These are phyloP conservation scores for Xerocomellus dryophilus DNA, from an alignment of 768 basidiomycete genomes.

Conservation along the genomic window DNA sequence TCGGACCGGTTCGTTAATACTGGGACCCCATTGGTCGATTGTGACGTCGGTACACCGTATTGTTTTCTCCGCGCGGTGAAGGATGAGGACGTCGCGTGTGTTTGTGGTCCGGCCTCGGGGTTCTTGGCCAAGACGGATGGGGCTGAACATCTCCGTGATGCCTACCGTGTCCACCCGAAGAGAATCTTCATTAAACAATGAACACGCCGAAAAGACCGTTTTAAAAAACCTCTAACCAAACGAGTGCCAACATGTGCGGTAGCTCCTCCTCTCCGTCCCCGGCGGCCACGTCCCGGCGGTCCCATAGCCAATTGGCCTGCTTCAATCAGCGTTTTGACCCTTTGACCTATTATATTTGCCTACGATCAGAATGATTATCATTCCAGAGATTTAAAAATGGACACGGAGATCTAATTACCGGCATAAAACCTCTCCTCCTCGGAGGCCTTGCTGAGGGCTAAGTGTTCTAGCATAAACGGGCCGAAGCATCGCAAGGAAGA, in stretches of 20 bases:
- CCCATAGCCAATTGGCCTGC: constrained; percentile 47
- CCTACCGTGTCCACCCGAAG: constrained; percentile 82
- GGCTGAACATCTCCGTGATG: constrained; percentile 86
- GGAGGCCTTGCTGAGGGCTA: constrained; percentile 67
- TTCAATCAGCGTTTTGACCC: constrained; percentile 54
- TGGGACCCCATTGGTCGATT: constrained; percentile 73
- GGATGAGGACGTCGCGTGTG: constrained; percentile 87
- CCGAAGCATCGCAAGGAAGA: constrained; percentile 82
- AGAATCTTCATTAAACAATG: neutral
- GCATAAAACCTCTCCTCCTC: constrained; percentile 75
- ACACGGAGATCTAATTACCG: constrained; percentile 75
- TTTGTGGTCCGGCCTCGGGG: constrained; percentile 89
- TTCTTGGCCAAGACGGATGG: constrained; percentile 92
- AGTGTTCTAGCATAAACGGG: constrained; percentile 85
- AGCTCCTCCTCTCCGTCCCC: constrained; percentile 59
- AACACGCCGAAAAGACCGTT: neutral
- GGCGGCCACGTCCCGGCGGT: constrained; percentile 37
- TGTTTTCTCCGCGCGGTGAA: constrained; percentile 74
- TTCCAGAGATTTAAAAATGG: constrained; percentile 68
- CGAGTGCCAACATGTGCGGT: constrained; percentile 75
- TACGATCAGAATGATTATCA: neutral
- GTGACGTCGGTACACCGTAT: constrained; percentile 48
- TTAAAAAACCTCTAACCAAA: constrained; percentile 68
- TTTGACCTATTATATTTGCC: constrained; percentile 55
- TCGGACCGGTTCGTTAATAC: constrained; percentile 75